These are phyloP conservation scores for Scytalidium sp. DNA, from an alignment of 2,329 filamentous ascomycete species.

Conservation along the genomic window DNA sequence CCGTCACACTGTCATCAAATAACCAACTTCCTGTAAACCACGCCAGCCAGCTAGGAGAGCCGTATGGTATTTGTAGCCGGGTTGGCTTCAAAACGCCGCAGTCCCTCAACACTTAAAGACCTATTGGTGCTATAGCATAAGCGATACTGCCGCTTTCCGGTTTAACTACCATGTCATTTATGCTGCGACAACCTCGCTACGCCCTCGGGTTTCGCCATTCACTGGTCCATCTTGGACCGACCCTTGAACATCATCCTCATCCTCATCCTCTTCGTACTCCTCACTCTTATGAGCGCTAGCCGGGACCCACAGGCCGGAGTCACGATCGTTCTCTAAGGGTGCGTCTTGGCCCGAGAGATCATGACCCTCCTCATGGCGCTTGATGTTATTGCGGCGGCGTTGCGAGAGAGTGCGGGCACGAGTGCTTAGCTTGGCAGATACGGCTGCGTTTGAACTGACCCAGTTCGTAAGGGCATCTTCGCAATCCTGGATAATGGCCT, in stretches of 20 bases:
- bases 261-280: slow-evolving; percentile 61
- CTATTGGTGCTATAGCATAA: neutral
- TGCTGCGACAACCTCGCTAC: slow-evolving; percentile 42
- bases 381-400: slow-evolving; percentile 72
- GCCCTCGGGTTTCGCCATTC: slow-evolving; percentile 55
- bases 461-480: slow-evolving; percentile 97
- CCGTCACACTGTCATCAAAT: too few species aligned
- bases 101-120: neutral
- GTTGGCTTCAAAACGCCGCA: slow-evolving; percentile 6
- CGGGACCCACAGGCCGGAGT: slow-evolving; percentile 78
- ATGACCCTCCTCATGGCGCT: slow-evolving; percentile 66
- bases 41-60: too few species aligned
- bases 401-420: slow-evolving; percentile 86
- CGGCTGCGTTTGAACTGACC: slow-evolving; percentile 86
- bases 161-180: slow-evolving; percentile 7
- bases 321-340: slow-evolving; percentile 66
- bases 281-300: slow-evolving; percentile 61
- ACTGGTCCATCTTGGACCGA: slow-evolving; percentile 52
- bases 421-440: slow-evolving; percentile 81
- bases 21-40: too few species aligned
- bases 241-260: slow-evolving; percentile 59
- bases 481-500: slow-evolving; percentile 98
- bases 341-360: slow-evolving; percentile 83
- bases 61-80: too few species aligned
- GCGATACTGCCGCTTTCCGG: neutral